Base-by-base conservation (phyloP, 176 grass and related monocot genomes). In the Avena atlantica region DNA sequence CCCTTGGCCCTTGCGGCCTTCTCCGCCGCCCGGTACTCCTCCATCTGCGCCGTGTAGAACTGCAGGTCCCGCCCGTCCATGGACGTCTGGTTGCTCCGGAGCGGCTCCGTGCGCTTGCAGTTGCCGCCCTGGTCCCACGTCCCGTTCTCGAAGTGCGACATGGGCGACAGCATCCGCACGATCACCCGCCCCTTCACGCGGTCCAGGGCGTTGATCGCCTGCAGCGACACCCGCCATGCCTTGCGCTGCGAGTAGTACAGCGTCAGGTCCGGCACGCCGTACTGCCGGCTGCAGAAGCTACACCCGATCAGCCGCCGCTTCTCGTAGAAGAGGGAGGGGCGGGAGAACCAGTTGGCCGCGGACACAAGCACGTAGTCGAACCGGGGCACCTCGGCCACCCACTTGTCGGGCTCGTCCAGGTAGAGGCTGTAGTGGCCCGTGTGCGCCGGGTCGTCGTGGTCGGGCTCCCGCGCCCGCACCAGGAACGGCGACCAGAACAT, bases 401-500 rank as follows among this genome's bases (percentile, higher is more conserved):
- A 95, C 12, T 8, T 70, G 81, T 97, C 93, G 0, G 87, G 80
- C 83, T 94, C 91, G 74, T 97, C 95, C 0, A 97, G 86, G 85
- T 95, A 97, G 1, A 97, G 89, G 86, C 86, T 93, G 75, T 87
- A 93, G 84, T 91, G 93, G 27, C 91, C 85, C 21, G 81, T 89
- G 81, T 84, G 91, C 88, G 89, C 91, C 6, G 85, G 78, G 0
- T 66, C 90, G 90, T 85, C 83, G 50, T 88, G 80, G 9, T 64
- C 90, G 25, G 83, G 85, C 78, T 86, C 89, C 14, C 53, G 56
- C 24, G 79, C 91, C 1, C 90, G 84, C 25, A 97, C 86, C 80
- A 95, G 83, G 86, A 97, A 95, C 31, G 93, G 93, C 23, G 95
- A 95, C 95, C 95, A 97, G 86, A 91, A 97, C 86, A 91, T 93